phyloP scores from a whole-genome alignment of 2,329 filamentous ascomycete genomes.

The Biscogniauxia marginata region DNA sequence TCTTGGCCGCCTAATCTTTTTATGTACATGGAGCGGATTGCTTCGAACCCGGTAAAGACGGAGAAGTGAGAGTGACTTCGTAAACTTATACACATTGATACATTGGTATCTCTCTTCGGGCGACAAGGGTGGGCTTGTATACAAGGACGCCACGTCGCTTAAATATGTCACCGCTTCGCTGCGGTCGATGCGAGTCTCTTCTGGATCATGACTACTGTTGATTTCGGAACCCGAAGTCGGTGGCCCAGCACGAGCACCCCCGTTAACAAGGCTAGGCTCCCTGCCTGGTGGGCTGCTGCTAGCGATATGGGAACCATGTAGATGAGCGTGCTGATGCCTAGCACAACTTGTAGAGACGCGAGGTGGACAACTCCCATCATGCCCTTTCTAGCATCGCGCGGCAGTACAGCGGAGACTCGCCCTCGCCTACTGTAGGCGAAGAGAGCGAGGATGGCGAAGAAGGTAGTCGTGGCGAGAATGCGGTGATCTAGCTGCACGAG shows the following conservation, averaged over 20 bases:
- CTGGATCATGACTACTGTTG: constrained; percentile 60
- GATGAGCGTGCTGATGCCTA: constrained; percentile 88
- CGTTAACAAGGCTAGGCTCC: constrained; percentile 79
- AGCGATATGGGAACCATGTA: constrained; percentile 90
- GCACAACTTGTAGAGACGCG: constrained; percentile 73
- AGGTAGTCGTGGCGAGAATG: constrained; percentile 85
- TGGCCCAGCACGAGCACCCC: constrained; percentile 78
- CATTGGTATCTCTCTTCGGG: background rate
- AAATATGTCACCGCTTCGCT: constrained; percentile 14
- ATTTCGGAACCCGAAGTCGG: constrained; percentile 70
- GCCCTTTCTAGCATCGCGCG: constrained; percentile 63
- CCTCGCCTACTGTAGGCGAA: constrained; percentile 77
- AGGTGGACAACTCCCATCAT: constrained; percentile 80
- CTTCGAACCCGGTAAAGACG: background rate
- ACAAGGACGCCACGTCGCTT: too few relatives aligned
- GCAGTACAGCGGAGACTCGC: constrained; percentile 56
- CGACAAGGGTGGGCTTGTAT: background rate
- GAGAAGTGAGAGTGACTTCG: background rate
- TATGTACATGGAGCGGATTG: background rate
- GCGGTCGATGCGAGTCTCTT: constrained; percentile 39
- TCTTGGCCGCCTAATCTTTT: background rate
- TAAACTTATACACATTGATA: background rate
- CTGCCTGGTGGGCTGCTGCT: constrained; percentile 90
- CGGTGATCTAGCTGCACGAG: constrained; percentile 95
- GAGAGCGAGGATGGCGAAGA: constrained; percentile 74